phyloP scores from a whole-genome alignment of 768 basidiomycete genomes.

The Ramaria rubella region DNA sequence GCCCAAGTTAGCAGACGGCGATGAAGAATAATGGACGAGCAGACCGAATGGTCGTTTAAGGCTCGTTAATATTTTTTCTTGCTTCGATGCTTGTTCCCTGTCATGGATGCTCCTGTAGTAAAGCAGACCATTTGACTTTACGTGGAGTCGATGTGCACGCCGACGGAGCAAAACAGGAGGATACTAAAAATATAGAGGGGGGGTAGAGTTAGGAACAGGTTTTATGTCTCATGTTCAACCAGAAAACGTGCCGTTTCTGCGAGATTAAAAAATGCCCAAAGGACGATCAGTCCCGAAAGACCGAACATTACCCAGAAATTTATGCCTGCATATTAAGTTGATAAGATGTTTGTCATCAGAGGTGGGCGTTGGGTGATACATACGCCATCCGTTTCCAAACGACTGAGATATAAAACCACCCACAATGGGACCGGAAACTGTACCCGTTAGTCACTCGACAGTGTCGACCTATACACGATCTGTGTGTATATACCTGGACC shows the following conservation, averaged over 20 bases:
- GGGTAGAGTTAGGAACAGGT: neutral
- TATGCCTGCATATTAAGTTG: slow-evolving; percentile 18
- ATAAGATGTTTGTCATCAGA: neutral
- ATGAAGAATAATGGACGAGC: slow-evolving; percentile 17
- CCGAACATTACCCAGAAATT: slow-evolving; percentile 63
- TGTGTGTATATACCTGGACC: slow-evolving; percentile 30
- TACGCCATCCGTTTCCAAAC: slow-evolving; percentile 47
- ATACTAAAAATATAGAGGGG: slow-evolving; percentile 32
- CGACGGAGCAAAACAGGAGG: slow-evolving; percentile 53
- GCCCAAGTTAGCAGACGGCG: neutral
- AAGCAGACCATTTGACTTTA: slow-evolving; percentile 33
- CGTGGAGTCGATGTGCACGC: slow-evolving; percentile 40
- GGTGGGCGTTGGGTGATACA: neutral
- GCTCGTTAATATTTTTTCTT: slow-evolving; percentile 39
- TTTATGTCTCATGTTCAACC: neutral
- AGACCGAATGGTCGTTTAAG: slow-evolving; percentile 50
- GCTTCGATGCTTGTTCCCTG: slow-evolving; percentile 35
- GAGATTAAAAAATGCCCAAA: slow-evolving; percentile 40
- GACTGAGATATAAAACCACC: slow-evolving; percentile 53
- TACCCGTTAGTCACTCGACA: neutral
- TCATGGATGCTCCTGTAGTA: slow-evolving; percentile 49
- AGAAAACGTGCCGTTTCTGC: slow-evolving; percentile 49
- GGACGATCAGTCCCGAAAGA: slow-evolving; percentile 39
- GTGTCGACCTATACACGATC: neutral
- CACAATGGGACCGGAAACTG: slow-evolving; percentile 61